Base-by-base conservation (phyloP, 148 eudicot genomes). In the Selenicereus undatus region DNA sequence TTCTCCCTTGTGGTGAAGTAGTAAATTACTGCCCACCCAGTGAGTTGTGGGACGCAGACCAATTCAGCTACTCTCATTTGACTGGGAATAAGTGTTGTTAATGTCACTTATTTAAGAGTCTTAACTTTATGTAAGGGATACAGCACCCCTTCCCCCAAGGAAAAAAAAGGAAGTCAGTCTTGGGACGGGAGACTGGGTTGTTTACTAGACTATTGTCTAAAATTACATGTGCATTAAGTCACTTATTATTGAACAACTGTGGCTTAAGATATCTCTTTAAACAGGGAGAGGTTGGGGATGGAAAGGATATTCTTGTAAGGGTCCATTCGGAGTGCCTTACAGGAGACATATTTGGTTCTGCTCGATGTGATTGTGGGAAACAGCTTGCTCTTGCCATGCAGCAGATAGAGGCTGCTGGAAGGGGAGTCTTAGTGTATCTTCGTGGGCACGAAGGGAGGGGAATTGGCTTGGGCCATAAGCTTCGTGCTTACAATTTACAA, bases 281-380 rank as follows among this genome's bases (percentile, higher is more conserved):
- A 81, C 90, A 94, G 98, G 98, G 98, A 84, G 97, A 93, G 7
- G 88, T 93, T 65, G 97, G 95, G 42, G 93, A 94, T 82, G 98
- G 98, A 51, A 84, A 85, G 71, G 97, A 94, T 82, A 77, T 94
- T 75, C 91, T 94, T 13, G 98, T 94, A 73, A 86, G 98, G 84
- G 98, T 94, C 72, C 89, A 87, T 85, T 87, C 89, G 32, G 89
- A 87, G 77, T 87, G 89, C 75, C 85, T 87, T 62, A 87, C 89
- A 73, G 87, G 89, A 81, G 88, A 86, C 51, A 84, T 86, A 81
- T 86, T 86, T 76, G 86, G 86, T 66, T 86, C 88, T 62, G 89
- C 89, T 10, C 82, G 89, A 78, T 87, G 89, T 22, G 89, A 87
- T 58, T 87, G 89, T 78, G 89, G 89, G 56, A 85, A 65, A 70